These are phyloP conservation scores for Sclerotinia spermophila DNA, from an alignment of 2,329 filamentous ascomycete species.

Conservation along the genomic window DNA sequence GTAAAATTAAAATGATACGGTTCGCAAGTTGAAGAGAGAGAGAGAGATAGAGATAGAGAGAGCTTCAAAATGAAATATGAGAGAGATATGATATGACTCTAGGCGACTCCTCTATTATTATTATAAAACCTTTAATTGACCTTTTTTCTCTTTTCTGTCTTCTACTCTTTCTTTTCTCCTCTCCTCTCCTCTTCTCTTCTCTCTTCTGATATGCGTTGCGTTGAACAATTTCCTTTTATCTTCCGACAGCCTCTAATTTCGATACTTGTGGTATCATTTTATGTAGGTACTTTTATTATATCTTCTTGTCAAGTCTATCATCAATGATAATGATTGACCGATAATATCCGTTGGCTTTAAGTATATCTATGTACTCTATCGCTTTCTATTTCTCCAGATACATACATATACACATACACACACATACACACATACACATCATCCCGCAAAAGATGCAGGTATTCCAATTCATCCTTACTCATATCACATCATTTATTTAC, in stretches of 20 bases:
- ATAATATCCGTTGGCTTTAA: background rate
- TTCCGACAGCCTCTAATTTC: background rate
- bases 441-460: background rate
- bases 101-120: background rate
- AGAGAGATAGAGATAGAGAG: too few relatives aligned
- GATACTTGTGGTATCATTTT: background rate
- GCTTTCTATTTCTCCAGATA: background rate
- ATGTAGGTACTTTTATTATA: background rate
- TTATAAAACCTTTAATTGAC: background rate
- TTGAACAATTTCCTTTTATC: background rate
- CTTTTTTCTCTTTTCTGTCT: background rate
- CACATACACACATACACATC: background rate
- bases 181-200: too few relatives aligned
- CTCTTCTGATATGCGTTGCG: background rate
- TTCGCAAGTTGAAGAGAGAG: background rate
- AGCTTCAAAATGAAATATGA: background rate
- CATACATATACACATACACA: background rate
- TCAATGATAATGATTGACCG: too few relatives aligned
- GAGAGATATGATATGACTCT: background rate
- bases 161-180: too few relatives aligned
- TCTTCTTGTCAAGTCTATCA: too few relatives aligned
- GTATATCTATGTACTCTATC: background rate
- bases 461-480: background rate
- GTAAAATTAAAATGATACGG: background rate
- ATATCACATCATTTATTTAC: constrained; percentile 11